Evolutionary conservation across 1,284 basidiomycete species (phyloP), one percentile per base, ranked within the genome.

Genomic region (Hymenochaete sp.): DNA sequence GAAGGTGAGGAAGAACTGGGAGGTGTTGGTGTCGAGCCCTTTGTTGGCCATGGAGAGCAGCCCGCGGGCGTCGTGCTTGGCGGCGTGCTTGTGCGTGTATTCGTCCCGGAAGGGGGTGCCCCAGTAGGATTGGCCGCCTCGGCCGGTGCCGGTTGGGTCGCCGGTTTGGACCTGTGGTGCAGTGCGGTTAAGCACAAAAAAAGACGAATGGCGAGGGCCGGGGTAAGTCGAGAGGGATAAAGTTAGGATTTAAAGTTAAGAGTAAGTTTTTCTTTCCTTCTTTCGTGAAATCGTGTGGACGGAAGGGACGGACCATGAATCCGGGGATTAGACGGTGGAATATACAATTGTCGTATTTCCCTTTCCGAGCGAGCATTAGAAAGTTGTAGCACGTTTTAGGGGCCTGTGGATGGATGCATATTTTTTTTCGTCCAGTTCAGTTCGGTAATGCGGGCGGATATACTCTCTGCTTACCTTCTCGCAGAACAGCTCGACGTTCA

Each of bases 301-400:
- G 8, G 19, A 11, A 35, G 37, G 42, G 3, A 60, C 70, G 39
- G 52, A 88, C 86, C 96, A 99, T 98, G 61, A 99, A 99, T 0
- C 90, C 93, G 4, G 93, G 93, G 10, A 99, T 91, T 39, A 96
- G 70, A 27, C 95, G 80, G 60, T 99, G 95, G 63, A 98, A 99
- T 25, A 86, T 61, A 50, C 79, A 82, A 55, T 90, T 70, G 55
- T 97, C 82, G 61, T 98, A 99, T 56, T 93, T 91, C 2, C 93
- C 92, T 27, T 81, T 69, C 53, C 80, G 79, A 0, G 93, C 91
- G 3, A 97, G 74, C 80, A 87, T 87, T 14, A 98, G 67, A 64
- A 98, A 98, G 64, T 98, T 98, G 64, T 97, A 98, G 57, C 93
- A 95, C 1, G 95, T 97, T 66, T 95, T 93, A 0, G 95, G 95